Percentiles rank a stretch among this genome's conserved stretches.
These are phyloP conservation scores for Beauveria sp. DNA, from an alignment of 2,329 filamentous ascomycete species.

Conservation along the genomic window DNA sequence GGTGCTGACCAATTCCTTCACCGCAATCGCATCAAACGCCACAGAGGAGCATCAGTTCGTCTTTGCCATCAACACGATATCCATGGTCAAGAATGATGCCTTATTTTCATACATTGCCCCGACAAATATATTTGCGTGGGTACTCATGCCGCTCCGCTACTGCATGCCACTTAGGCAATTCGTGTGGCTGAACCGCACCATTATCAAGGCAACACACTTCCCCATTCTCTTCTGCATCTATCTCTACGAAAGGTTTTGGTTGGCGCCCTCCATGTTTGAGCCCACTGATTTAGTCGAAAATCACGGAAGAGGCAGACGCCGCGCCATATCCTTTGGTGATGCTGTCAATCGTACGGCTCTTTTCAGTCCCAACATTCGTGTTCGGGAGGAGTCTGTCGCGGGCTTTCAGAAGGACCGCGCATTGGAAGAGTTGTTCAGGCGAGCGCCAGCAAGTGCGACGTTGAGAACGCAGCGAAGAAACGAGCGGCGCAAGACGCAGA, in stretches of 20 bases:
- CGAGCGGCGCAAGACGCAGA: constrained; percentile 67
- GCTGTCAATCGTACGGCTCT: constrained; percentile 49
- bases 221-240: constrained; percentile 83
- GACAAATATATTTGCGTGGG: constrained; percentile 85
- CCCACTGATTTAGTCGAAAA: constrained; percentile 81
- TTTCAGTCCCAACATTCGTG: constrained; percentile 65
- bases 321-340: constrained; percentile 51
- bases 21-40: constrained; percentile 87
- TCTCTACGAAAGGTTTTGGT: constrained; percentile 72
- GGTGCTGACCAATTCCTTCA: constrained; percentile 94
- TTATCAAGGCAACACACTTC: constrained; percentile 88
- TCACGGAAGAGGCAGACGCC: constrained; percentile 42
- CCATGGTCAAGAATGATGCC: constrained; percentile 97
- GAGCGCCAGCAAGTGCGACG: constrained; percentile 57
- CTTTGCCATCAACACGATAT: constrained; percentile 94
- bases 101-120: constrained; percentile 91
- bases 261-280: constrained; percentile 70
- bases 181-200: constrained; percentile 76
- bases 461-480: constrained; percentile 52
- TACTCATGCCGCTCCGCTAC: constrained; percentile 76
- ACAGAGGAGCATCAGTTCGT: constrained; percentile 89
- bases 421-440: constrained; percentile 83
- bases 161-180: constrained; percentile 73
- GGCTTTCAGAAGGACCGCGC: constrained; percentile 86
- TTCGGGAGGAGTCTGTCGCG: constrained; percentile 79